Conservation (phyloP, 371 early-diverging fungal genomes). For the Haplosporangium sp. region DNA sequence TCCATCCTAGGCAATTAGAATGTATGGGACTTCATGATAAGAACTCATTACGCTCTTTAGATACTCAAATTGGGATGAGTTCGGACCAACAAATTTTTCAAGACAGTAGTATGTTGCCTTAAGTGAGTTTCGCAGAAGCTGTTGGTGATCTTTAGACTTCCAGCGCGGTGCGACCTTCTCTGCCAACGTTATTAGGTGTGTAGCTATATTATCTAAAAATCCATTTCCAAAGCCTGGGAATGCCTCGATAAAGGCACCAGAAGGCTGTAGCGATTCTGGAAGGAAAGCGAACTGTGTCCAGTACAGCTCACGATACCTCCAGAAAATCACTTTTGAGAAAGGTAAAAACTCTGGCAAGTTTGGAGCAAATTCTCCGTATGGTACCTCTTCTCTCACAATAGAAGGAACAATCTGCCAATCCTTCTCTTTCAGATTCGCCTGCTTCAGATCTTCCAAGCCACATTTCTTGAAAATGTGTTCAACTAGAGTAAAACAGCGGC, state of each 20-base stretch:
- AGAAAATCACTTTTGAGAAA: constrained; percentile 5
- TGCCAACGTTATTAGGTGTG: neutral
- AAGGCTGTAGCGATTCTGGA: constrained; percentile 20
- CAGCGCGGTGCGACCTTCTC: neutral
- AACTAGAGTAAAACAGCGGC: constrained; percentile 8
- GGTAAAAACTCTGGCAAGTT: constrained; percentile 10
- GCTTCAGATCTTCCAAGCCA: neutral
- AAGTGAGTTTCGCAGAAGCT: no score
- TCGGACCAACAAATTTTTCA: neutral
- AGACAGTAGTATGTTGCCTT: no score
- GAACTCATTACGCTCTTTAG: no score
- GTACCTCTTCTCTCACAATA: neutral
- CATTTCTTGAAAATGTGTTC: constrained; percentile 9
- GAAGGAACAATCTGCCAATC: constrained; percentile 35
- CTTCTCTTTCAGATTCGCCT: constrained; percentile 10
- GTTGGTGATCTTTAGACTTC: no score
- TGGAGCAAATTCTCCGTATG: constrained; percentile 2
- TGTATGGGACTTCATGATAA: constrained; percentile 7
- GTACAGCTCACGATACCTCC: neutral
- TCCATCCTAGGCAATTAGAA: constrained; percentile 19
- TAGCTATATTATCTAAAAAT: neutral
- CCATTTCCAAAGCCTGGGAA: neutral
- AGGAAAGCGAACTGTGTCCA: constrained; percentile 40
- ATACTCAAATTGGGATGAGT: neutral
- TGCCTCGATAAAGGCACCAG: neutral